These are phyloP conservation scores for Chaetomium sp. DNA, from an alignment of 2,329 filamentous ascomycete genomes.

Conservation along the genomic window DNA sequence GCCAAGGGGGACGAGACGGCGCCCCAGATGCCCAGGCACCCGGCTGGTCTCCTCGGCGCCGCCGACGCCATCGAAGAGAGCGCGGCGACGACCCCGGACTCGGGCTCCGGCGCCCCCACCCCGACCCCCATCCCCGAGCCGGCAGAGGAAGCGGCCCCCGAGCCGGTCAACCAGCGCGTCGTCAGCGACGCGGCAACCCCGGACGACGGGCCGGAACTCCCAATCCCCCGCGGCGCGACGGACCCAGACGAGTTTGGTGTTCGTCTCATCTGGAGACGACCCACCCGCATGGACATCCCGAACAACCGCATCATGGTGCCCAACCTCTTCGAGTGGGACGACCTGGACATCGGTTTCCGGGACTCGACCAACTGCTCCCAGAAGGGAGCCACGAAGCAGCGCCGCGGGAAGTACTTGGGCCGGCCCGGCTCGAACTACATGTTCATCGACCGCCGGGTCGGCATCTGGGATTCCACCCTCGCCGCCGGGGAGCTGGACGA, in stretches of 20 bases:
- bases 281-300: constrained; percentile 43
- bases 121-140: constrained; percentile 33
- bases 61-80: constrained; percentile 38
- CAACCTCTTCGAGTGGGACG: constrained; percentile 50
- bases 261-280: constrained; percentile 48
- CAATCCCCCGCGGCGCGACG: constrained; percentile 45
- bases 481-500: constrained; percentile 55
- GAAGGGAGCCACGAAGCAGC: constrained; percentile 55
- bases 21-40: constrained; percentile 44
- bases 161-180: constrained; percentile 24
- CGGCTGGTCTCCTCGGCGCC: constrained; percentile 44
- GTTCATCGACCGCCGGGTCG: constrained; percentile 58
- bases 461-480: constrained; percentile 56
- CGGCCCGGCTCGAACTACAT: constrained; percentile 56
- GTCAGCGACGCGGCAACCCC: constrained; percentile 35
- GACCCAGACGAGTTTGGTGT: constrained; percentile 57
- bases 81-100: constrained; percentile 33
- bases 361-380: constrained; percentile 60
- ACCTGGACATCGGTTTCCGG: constrained; percentile 61
- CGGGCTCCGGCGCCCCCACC: constrained; percentile 33
- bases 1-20: constrained; percentile 39
- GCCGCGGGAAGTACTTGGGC: constrained; percentile 57
- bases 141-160: constrained; percentile 30
- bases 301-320: constrained; percentile 59
- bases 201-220: constrained; percentile 36